Evolutionary conservation across 2,329 filamentous ascomycete genomes (phyloP), one percentile per base, ranked within the genome.

Genomic region (Cladophialophora bantiana): DNA sequence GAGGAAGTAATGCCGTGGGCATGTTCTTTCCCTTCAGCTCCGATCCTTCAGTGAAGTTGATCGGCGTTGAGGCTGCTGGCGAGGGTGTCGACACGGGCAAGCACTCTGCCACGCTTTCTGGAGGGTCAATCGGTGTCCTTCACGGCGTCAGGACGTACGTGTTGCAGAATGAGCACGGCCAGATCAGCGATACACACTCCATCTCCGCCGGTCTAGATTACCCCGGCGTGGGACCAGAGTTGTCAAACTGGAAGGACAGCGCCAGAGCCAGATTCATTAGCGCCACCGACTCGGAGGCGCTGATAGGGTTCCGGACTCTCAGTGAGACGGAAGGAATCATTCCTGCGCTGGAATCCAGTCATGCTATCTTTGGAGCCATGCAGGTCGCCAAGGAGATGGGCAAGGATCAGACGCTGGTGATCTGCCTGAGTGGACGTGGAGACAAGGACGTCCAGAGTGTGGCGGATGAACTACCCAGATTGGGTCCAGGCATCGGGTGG

Each of bases 401-500:
- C 82, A 92, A 93, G 82, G 93, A 87, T 60, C 83, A 97, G 81
- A 93, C 98, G 75, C 82, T 99, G 34, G 94, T 99, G 67, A 94
- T 99, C 70, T 98, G 94, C 81, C 79, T 99, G 42, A 96, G 91
- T 76, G 95, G 95, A 7, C 85, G 95, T 73, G 95, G 95, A 70
- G 95, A 99, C 81, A 99, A 99, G 88, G 95, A 99, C 77, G 95
- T 99, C 66, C 94, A 99, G 86, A 96, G 92, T 75, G 94, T 99
- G 59, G 95, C 95, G 0, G 95, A 99, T 76, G 93, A 96, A 81
- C 81, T 99, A 76, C 94, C 94, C 18, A 91, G 86, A 73, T 79
- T 99, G 69, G 94, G 95, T 0, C 95, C 95, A 7, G 84, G 90
- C 83, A 98, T 99, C 79, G 93, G 85, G 56, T 89, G 87, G 87